phyloP scores from a whole-genome alignment of 495 filamentous ascomycete genomes.

The Penicillium taxi region DNA sequence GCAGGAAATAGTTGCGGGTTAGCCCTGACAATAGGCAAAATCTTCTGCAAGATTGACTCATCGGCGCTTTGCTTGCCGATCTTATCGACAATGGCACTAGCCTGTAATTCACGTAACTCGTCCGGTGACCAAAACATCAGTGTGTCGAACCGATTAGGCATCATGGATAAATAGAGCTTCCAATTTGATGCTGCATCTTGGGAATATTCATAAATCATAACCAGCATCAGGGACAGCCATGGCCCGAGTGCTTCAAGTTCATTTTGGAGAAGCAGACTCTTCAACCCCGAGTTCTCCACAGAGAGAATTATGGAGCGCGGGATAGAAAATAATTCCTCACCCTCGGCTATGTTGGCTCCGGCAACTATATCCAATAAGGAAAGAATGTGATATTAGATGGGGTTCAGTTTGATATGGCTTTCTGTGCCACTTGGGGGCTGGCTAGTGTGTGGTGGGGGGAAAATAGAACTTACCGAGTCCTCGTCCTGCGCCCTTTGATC shows the following conservation, averaged over 20 bases:
- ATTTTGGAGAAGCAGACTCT: constrained; percentile 33
- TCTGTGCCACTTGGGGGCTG: constrained; percentile 10
- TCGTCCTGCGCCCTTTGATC: constrained; percentile 45
- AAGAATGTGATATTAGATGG: constrained; percentile 19
- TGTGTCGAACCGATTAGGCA: constrained; percentile 74
- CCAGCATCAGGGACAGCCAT: constrained; percentile 64
- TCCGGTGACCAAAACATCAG: constrained; percentile 79
- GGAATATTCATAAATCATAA: constrained; percentile 72
- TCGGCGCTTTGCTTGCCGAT: constrained; percentile 72
- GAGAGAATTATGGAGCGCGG: constrained; percentile 49
- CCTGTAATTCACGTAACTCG: constrained; percentile 69
- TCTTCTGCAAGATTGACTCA: constrained; percentile 50
- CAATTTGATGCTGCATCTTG: constrained; percentile 56
- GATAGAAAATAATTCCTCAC: constrained; percentile 59
- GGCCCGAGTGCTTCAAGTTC: constrained; percentile 38
- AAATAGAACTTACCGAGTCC: constrained; percentile 47
- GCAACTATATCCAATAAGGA: constrained; percentile 42
- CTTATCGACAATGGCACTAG: constrained; percentile 65
- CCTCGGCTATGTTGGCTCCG: constrained; percentile 46
- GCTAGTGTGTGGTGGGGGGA: constrained; percentile 13
- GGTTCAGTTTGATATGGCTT: constrained; percentile 6
- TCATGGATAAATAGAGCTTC: constrained; percentile 72
- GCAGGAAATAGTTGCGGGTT: constrained; percentile 41
- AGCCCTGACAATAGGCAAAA: constrained; percentile 52
- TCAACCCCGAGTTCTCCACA: constrained; percentile 43